Base-by-base conservation (phyloP, 768 basidiomycete genomes). In the Amanita inopinata region DNA sequence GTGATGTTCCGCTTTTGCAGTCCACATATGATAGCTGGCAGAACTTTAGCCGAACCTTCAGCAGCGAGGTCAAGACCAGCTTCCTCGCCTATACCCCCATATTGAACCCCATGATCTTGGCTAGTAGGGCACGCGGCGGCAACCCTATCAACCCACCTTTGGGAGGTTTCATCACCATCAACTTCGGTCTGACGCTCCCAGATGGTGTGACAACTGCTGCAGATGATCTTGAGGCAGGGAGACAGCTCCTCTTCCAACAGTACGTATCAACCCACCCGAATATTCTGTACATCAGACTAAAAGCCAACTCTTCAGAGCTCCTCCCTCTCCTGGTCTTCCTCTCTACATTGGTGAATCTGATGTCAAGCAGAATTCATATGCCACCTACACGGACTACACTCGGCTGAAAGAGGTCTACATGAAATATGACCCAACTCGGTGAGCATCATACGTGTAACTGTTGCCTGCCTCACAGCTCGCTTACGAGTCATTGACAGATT, bases 391-490 rank as follows among this genome's bases (percentile, higher is more conserved):
- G 3, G 51, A 56, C 10, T 68, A 57, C 36, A 53, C 62, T 4
- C 58, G 61, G 31, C 44, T 71, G 49, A 61, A 57, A 38, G 35
- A 47, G 8, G 64, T 61, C 0, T 69, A 69, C 46, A 52, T 53
- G 6, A 71, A 69, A 47, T 71, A 71, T 41, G 69, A 71, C 49
- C 67, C 67, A 19, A 61, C 56, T 3, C 51, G 66, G 67, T 65
- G 41, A 43, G 58, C 46, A 35, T 17, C 15, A 35, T 7, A 28
- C 6, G 6, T 35, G n/a, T 6, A 20, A 35, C 7, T 17, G 33
- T 15, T 35, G 12, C 33, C n/a, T 14, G 12, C 15, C 19, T 7
- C 6, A 18, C 18, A 15, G 8, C 27, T 18, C n/a, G 24, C 10
- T 9, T 12, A 24, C 17, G 22, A 31, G 33, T n/a, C n/a, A 44